These are phyloP conservation scores for Irpex lacteus DNA, from an alignment of 1,284 basidiomycete species.

Conservation along the genomic window DNA sequence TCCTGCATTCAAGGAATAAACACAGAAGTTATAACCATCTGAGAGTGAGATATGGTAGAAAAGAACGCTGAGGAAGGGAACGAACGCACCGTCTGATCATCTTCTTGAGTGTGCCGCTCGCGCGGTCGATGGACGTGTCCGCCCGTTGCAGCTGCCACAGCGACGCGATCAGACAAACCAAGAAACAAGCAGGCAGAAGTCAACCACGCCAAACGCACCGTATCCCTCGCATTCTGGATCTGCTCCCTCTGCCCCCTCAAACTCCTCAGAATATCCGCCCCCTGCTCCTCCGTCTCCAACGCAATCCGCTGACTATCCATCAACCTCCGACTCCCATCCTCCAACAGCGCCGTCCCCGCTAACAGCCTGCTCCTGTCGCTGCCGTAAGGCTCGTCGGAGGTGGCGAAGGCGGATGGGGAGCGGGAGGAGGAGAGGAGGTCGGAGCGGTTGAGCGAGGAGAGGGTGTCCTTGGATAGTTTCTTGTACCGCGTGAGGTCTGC, in stretches of 20 bases:
- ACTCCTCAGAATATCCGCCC: slow-evolving; percentile 88
- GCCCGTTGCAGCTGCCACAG: slow-evolving; percentile 59
- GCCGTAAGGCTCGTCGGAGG: slow-evolving; percentile 81
- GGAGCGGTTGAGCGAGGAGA: slow-evolving; percentile 54
- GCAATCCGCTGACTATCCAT: slow-evolving; percentile 92
- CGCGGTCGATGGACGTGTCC: slow-evolving; percentile 69
- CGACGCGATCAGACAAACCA: background rate
- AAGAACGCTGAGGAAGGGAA: too few species aligned
- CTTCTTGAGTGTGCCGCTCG: slow-evolving; percentile 70
- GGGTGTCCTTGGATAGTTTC: slow-evolving; percentile 69
- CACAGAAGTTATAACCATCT: background rate
- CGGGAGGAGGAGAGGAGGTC: slow-evolving; percentile 55
- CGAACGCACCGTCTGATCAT: slow-evolving; percentile 70
- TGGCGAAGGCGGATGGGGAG: slow-evolving; percentile 38
- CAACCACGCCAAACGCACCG: slow-evolving; percentile 45
- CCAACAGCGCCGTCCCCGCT: slow-evolving; percentile 65
- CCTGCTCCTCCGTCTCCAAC: slow-evolving; percentile 94
- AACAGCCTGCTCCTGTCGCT: slow-evolving; percentile 79
- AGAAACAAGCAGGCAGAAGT: background rate
- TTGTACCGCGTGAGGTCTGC: slow-evolving; percentile 73
- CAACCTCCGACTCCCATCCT: slow-evolving; percentile 79
- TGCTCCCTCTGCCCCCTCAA: slow-evolving; percentile 90
- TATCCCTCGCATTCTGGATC: slow-evolving; percentile 92
- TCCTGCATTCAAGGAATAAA: slow-evolving; percentile 51
- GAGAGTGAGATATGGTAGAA: too few species aligned